These are phyloP conservation scores for Dendrobium nobile DNA, from an alignment of 106 monocot genomes.

Conservation along the genomic window DNA sequence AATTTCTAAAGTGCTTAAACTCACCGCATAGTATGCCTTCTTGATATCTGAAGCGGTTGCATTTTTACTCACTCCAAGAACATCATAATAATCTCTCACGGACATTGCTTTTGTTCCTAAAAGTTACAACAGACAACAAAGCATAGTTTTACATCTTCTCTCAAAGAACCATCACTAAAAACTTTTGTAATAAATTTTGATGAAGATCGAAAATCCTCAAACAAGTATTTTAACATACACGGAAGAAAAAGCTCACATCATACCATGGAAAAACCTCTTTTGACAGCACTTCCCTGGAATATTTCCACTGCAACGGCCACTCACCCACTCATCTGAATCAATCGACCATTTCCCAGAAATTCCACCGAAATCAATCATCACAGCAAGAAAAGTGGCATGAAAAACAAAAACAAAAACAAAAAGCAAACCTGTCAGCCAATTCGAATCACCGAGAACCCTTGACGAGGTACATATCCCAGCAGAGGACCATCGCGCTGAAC, in stretches of 20 bases:
- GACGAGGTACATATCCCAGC: too few relatives aligned
- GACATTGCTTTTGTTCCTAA: slow-evolving; percentile 30
- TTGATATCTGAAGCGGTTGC: slow-evolving; percentile 49
- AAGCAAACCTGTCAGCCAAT: too few relatives aligned
- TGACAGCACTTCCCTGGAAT: not conserved
- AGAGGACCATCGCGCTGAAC: too few relatives aligned
- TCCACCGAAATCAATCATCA: too few relatives aligned
- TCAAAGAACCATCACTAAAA: not conserved
- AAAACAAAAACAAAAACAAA: too few relatives aligned
- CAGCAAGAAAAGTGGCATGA: too few relatives aligned
- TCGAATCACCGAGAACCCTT: too few relatives aligned
- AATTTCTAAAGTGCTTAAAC: not conserved
- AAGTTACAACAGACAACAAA: not conserved
- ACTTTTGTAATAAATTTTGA: too few relatives aligned
- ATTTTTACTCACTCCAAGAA: slow-evolving; percentile 48
- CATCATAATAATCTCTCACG: slow-evolving; percentile 41
- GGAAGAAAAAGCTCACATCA: too few relatives aligned
- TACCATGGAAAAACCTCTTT: slow-evolving; percentile 30
- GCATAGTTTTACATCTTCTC: not conserved
- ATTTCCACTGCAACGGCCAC: slow-evolving; percentile 7
- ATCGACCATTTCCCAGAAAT: too few relatives aligned
- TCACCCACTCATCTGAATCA: slow-evolving; percentile 20
- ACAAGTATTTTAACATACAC: too few relatives aligned
- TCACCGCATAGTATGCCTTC: slow-evolving; percentile 58
- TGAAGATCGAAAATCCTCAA: too few relatives aligned